Percentiles rank a stretch among this genome's conserved stretches.
phyloP scores from a whole-genome alignment of 2,329 filamentous ascomycete genomes.

The Teratosphaeria zuluensis region DNA sequence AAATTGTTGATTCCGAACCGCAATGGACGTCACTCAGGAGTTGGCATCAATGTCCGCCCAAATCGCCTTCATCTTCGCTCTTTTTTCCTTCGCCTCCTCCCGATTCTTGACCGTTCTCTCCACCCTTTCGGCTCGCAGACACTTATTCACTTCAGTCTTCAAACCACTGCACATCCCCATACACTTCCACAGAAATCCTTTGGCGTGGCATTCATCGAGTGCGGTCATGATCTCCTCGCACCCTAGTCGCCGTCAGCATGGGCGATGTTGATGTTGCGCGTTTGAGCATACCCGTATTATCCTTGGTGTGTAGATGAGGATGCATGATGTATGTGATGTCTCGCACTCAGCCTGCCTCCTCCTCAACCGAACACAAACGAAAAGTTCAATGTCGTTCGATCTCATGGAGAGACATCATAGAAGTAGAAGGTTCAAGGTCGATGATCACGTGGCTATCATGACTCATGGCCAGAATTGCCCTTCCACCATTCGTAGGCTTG shows the following conservation, averaged over 20 bases:
- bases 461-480: not conserved
- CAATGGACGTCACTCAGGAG: slow-evolving; percentile 35
- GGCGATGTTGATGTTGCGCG: not conserved
- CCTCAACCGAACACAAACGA: not conserved
- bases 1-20: not conserved
- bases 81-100: slow-evolving; percentile 57
- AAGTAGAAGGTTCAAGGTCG: not conserved
- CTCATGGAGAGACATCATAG: not conserved
- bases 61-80: slow-evolving; percentile 62
- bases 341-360: not conserved
- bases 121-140: slow-evolving; percentile 68
- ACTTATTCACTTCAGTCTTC: slow-evolving; percentile 76
- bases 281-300: slow-evolving; percentile 63
- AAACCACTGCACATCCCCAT: slow-evolving; percentile 81
- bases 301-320: slow-evolving; percentile 90
- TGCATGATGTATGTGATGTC: slow-evolving; percentile 57
- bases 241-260: slow-evolving; percentile 42
- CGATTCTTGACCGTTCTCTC: slow-evolving; percentile 72
- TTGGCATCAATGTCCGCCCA: slow-evolving; percentile 73
- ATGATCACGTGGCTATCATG: not conserved
- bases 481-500: not conserved
- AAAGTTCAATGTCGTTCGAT: not conserved
- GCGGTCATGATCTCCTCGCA: slow-evolving; percentile 91
- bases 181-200: slow-evolving; percentile 85
- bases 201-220: slow-evolving; percentile 90